Conservation (phyloP, 495 filamentous ascomycete species). For the Penicillium ochrochloron region DNA sequence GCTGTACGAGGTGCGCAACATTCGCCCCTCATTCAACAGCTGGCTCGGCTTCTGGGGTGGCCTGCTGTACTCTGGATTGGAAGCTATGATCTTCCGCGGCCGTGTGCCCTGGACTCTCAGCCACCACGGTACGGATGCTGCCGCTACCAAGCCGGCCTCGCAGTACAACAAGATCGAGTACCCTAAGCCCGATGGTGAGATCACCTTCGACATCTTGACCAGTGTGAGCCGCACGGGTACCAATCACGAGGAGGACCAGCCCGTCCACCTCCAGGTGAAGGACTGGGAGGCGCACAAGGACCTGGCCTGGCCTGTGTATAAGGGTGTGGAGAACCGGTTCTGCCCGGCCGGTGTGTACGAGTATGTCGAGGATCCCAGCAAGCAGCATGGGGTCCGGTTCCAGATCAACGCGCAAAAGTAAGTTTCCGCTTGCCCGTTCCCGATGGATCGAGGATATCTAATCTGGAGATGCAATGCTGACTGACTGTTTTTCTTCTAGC, state of each 20-base stretch:
- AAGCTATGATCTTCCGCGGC: constrained; percentile 86
- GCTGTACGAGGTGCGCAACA: constrained; percentile 93
- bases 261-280: constrained; percentile 89
- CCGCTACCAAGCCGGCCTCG: constrained; percentile 79
- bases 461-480: background rate
- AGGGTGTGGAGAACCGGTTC: constrained; percentile 97
- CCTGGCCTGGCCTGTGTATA: constrained; percentile 81
- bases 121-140: constrained; percentile 67
- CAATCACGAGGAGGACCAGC: constrained; percentile 99
- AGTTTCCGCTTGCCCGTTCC: constrained; percentile 41
- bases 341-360: constrained; percentile 99
- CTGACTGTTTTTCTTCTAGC: constrained; percentile 51
- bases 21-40: constrained; percentile 90
- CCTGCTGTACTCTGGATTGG: constrained; percentile 89
- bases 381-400: constrained; percentile 85
- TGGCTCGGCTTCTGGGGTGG: constrained; percentile 87
- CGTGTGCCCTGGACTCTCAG: constrained; percentile 90
- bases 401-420: constrained; percentile 98
- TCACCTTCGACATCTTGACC: constrained; percentile 95
- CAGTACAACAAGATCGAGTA: constrained; percentile 89
- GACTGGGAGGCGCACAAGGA: constrained; percentile 91
- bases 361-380: constrained; percentile 89
- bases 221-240: constrained; percentile 93
- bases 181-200: constrained; percentile 91
- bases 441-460: background rate